A percentile compares a stretch with the other conserved stretches of the same genome.
Conservation (phyloP, 1,284 basidiomycete genomes). For the Xerocomus nothofagi region DNA sequence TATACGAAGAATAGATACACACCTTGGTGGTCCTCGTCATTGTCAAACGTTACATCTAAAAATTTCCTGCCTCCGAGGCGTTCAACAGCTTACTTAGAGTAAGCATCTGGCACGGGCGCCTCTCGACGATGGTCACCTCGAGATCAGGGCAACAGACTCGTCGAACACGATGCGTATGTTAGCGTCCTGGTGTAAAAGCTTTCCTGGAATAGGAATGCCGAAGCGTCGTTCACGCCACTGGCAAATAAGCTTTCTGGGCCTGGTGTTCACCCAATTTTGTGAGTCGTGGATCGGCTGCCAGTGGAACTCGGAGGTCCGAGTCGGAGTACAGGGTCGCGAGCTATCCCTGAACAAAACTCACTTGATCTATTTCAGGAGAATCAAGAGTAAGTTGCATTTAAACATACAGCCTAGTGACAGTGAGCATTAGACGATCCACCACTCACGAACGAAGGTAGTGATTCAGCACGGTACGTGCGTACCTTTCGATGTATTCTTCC, state of each 20-base stretch:
- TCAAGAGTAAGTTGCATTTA: too few species aligned
- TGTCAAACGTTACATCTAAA: constrained; percentile 60
- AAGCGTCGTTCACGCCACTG: constrained; percentile 55
- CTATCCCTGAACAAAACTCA: constrained; percentile 31
- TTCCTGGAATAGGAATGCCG: constrained; percentile 59
- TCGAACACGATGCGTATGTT: constrained; percentile 68
- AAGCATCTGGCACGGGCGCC: constrained; percentile 25
- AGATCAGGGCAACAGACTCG: constrained; percentile 34
- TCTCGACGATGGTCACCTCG: constrained; percentile 49
- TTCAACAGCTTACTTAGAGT: constrained; percentile 49
- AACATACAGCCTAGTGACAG: constrained; percentile 9
- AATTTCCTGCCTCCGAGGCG: constrained; percentile 55
- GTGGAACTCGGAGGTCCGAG: background rate
- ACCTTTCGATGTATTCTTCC: background rate
- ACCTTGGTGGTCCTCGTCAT: constrained; percentile 44
- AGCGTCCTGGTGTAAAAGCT: constrained; percentile 71
- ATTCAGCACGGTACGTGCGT: background rate
- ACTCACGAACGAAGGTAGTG: background rate
- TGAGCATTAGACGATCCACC: too few species aligned
- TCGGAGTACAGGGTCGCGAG: background rate
- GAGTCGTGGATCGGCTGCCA: constrained; percentile 75
- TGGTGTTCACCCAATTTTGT: constrained; percentile 64
- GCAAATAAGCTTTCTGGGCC: constrained; percentile 51
- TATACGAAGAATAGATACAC: constrained; percentile 31
- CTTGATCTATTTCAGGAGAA: constrained; percentile 49